Evolutionary conservation across 306 rosid species (phyloP).

Genomic region (Leucaena leucocephala): DNA sequence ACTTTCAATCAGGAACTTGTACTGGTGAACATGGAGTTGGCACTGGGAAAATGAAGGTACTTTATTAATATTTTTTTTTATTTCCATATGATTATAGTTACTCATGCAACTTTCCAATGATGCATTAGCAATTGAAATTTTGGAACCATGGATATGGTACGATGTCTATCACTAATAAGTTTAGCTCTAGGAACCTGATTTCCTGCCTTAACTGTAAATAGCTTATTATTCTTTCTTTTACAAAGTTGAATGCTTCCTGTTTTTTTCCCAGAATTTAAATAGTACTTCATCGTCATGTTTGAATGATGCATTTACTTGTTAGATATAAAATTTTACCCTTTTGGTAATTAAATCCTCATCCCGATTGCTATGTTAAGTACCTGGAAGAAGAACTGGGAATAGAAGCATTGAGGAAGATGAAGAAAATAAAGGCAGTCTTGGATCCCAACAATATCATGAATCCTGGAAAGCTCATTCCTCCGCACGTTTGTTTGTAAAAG

Average conservation of each 20-base stretch:
- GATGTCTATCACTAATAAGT: too few species aligned
- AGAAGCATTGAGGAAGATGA: slow-evolving; percentile 87
- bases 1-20: slow-evolving; percentile 76
- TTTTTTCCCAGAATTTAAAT: neutral
- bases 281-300: slow-evolving; percentile 5
- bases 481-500: slow-evolving; percentile 79
- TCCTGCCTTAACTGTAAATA: too few species aligned
- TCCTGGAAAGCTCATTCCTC: slow-evolving; percentile 95
- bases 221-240: too few species aligned
- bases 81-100: too few species aligned
- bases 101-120: too few species aligned
- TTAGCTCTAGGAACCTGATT: too few species aligned
- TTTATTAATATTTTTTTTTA: neutral
- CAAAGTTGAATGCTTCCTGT: neutral
- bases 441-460: slow-evolving; percentile 94
- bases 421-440: slow-evolving; percentile 74
- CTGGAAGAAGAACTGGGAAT: slow-evolving; percentile 87
- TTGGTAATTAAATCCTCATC: slow-evolving; percentile 18
- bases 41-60: slow-evolving; percentile 96
- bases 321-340: slow-evolving; percentile 16
- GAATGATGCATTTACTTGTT: neutral
- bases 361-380: slow-evolving; percentile 51
- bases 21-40: slow-evolving; percentile 98
- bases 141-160: too few species aligned
- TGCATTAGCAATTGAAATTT: too few species aligned